A percentile compares a stretch with the other conserved stretches of the same genome.
Evolutionary conservation across 2,329 filamentous ascomycete species (phyloP).

Genomic region (Geosmithia flava): DNA sequence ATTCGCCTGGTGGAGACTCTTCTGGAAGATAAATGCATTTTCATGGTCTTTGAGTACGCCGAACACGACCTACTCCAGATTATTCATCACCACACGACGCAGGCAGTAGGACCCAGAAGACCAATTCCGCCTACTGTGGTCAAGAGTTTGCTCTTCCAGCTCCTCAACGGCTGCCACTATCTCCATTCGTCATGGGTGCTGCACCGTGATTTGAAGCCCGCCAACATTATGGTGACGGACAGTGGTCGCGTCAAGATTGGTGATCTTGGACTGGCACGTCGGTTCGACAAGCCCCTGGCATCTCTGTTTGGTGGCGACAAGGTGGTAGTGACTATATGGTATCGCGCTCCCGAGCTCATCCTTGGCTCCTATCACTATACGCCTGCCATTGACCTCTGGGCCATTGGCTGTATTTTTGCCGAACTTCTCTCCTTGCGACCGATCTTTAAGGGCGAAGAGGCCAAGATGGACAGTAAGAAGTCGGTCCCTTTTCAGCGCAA

Average conservation of each 20-base stretch:
- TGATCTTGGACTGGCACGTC: conserved; percentile 78
- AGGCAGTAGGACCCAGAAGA: conserved; percentile 70
- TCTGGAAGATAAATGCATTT: conserved; percentile 96
- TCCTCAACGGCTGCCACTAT: conserved; percentile 89
- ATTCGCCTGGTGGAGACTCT: conserved; percentile 92
- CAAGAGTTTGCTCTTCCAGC: conserved; percentile 90
- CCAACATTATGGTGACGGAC: conserved; percentile 97
- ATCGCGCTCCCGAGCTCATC: conserved; percentile 86
- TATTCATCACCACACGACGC: conserved; percentile 92
- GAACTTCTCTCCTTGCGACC: conserved; percentile 81
- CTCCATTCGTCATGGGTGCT: conserved; percentile 95
- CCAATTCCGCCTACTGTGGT: conserved; percentile 82
- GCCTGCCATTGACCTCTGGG: conserved; percentile 94
- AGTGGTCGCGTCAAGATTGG: conserved; percentile 86
- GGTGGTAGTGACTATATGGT: conserved; percentile 98
- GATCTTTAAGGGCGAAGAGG: conserved; percentile 97
- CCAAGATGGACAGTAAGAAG: conserved; percentile 98
- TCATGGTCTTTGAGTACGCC: conserved; percentile 98
- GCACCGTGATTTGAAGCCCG: conserved; percentile 91
- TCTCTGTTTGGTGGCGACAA: conserved; percentile 91
- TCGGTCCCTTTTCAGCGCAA: conserved; percentile 94
- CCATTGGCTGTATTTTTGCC: conserved; percentile 94
- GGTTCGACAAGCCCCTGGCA: conserved; percentile 90
- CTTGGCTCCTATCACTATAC: conserved; percentile 94
- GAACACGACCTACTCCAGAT: conserved; percentile 97